A percentile compares a stretch with the other conserved stretches of the same genome.
phyloP scores from a whole-genome alignment of 441 rosid genomes.

The Croton laevigatus region DNA sequence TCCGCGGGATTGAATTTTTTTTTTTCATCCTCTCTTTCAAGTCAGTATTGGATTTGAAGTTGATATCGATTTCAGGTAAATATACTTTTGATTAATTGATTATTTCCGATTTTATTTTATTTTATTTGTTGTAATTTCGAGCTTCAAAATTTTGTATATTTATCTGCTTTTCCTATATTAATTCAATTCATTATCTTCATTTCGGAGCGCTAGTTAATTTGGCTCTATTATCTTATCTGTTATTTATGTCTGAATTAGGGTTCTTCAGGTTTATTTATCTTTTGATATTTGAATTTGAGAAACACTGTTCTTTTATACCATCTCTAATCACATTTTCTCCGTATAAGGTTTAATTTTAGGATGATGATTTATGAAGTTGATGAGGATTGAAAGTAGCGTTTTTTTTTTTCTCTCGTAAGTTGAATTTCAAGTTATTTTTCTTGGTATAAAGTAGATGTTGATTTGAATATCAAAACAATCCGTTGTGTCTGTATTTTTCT shows the following conservation, averaged over 20 bases:
- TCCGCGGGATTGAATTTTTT: neutral
- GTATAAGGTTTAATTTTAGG: neutral
- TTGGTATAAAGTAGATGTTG: too few relatives aligned
- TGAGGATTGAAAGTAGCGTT: too few relatives aligned
- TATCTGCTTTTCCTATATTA: too few relatives aligned
- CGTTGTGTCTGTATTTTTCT: too few relatives aligned
- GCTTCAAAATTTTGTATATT: neutral
- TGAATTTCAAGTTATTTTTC: too few relatives aligned
- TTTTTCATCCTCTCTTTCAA: neutral
- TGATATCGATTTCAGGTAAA: conserved; percentile 8
- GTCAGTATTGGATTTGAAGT: neutral
- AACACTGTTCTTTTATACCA: neutral
- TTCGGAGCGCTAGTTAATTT: neutral
- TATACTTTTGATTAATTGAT: neutral
- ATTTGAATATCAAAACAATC: too few relatives aligned
- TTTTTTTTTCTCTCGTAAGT: too few relatives aligned
- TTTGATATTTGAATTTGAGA: neutral
- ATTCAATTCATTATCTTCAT: neutral
- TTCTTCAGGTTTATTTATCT: too few relatives aligned
- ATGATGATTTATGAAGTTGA: neutral
- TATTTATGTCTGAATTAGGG: neutral
- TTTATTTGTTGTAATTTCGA: neutral
- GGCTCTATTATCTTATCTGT: neutral
- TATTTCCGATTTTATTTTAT: neutral
- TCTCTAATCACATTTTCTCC: too few relatives aligned